phyloP scores from a whole-genome alignment of 2,329 filamentous ascomycete species.

The Sordariomycetes sp. region DNA sequence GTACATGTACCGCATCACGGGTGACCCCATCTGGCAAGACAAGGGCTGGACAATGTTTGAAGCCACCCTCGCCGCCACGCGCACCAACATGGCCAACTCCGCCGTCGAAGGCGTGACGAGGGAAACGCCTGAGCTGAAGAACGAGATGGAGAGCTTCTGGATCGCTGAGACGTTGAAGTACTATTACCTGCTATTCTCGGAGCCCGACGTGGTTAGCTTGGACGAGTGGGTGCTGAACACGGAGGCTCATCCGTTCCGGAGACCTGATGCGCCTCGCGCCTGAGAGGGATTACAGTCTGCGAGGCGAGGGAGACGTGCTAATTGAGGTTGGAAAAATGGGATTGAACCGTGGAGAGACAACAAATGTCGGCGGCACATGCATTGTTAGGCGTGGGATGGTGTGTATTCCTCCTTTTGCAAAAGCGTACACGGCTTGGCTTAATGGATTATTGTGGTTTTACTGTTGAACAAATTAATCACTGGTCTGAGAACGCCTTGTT shows the following conservation, averaged over 20 bases:
- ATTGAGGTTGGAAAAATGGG: too few relatives aligned
- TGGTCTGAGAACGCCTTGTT: too few relatives aligned
- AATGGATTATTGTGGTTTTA: too few relatives aligned
- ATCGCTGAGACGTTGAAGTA: constrained; percentile 87
- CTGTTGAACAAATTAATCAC: too few relatives aligned
- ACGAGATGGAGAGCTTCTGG: constrained; percentile 87
- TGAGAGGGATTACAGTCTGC: too few relatives aligned
- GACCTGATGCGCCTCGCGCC: too few relatives aligned
- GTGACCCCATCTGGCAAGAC: constrained; percentile 65
- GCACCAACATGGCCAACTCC: constrained; percentile 57
- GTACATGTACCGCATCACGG: constrained; percentile 86
- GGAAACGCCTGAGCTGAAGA: constrained; percentile 30
- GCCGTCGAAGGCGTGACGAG: constrained; percentile 57
- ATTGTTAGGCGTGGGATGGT: too few relatives aligned
- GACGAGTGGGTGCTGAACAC: constrained; percentile 62
- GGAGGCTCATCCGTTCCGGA: constrained; percentile 49
- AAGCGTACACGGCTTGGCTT: too few relatives aligned
- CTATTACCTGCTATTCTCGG: constrained; percentile 73
- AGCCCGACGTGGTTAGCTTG: constrained; percentile 55
- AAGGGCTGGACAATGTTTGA: constrained; percentile 83
- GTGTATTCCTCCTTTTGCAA: too few relatives aligned
- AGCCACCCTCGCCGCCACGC: constrained; percentile 57
- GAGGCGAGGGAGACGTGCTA: too few relatives aligned
- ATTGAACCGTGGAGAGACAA: too few relatives aligned
- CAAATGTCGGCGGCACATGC: too few relatives aligned